phyloP scores from a whole-genome alignment of 1,284 basidiomycete genomes.

The Ustilago cynodontis region DNA sequence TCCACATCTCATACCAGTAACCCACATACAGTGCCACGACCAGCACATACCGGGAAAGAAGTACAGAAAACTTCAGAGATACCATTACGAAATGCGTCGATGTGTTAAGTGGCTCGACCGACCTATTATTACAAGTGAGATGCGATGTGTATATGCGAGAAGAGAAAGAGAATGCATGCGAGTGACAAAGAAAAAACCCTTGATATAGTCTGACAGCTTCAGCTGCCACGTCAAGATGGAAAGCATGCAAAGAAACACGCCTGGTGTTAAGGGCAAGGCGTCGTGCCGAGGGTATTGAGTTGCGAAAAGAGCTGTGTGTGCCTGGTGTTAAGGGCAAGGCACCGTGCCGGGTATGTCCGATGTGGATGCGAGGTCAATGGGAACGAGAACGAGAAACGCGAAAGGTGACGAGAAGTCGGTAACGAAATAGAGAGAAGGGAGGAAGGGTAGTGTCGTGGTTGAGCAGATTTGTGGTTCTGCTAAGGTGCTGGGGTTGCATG shows the following conservation, averaged over 20 bases:
- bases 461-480: not conserved
- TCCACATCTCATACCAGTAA: not conserved
- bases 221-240: not conserved
- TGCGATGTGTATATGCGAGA: constrained; percentile 18
- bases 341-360: constrained; percentile 39
- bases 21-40: too few species aligned
- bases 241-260: constrained; percentile 20
- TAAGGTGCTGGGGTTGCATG: not conserved
- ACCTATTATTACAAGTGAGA: constrained; percentile 35
- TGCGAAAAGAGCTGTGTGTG: constrained; percentile 11
- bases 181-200: constrained; percentile 11
- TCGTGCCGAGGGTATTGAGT: constrained; percentile 44
- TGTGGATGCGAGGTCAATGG: constrained; percentile 6
- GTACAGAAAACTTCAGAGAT: constrained; percentile 17
- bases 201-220: constrained; percentile 1
- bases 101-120: constrained; percentile 60
- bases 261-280: constrained; percentile 51
- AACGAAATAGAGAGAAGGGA: not conserved
- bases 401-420: not conserved
- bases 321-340: constrained; percentile 53
- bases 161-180: constrained; percentile 35
- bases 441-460: not conserved
- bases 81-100: constrained; percentile 45
- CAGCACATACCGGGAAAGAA: not conserved
- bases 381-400: constrained; percentile 2